Conservation (phyloP, 306 rosid genomes). For the Astragalus membranaceus region DNA sequence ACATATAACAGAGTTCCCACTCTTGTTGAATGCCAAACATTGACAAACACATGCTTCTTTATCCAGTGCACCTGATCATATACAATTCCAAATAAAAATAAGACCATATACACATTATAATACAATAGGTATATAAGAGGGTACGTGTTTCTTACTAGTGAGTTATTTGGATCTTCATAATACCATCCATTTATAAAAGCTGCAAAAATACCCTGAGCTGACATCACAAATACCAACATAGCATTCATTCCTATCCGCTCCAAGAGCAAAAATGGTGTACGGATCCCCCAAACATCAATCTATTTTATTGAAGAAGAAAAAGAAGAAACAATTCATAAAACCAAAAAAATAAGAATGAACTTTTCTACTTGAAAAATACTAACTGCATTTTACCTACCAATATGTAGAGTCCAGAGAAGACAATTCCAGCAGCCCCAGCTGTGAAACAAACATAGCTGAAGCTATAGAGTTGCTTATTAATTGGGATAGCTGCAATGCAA, state of each 20-base stretch:
- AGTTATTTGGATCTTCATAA: slow-evolving; percentile 37
- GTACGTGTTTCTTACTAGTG: slow-evolving; percentile 39
- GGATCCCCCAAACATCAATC: slow-evolving; percentile 76
- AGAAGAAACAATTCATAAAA: background rate
- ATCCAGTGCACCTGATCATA: slow-evolving; percentile 67
- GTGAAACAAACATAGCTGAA: slow-evolving; percentile 90
- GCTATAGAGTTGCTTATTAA: slow-evolving; percentile 88
- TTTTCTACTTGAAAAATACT: background rate
- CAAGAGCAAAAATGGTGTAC: slow-evolving; percentile 63
- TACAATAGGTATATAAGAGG: background rate
- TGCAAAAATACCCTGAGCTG: slow-evolving; percentile 79
- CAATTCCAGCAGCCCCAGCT: slow-evolving; percentile 76
- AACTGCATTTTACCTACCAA: slow-evolving; percentile 36
- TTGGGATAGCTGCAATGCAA: slow-evolving; percentile 60
- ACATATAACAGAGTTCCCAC: slow-evolving; percentile 76
- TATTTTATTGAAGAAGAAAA: slow-evolving; percentile 16
- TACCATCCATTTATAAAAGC: slow-evolving; percentile 88
- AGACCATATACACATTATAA: background rate
- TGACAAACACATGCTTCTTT: slow-evolving; percentile 54
- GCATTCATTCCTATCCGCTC: slow-evolving; percentile 98
- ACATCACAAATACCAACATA: slow-evolving; percentile 85
- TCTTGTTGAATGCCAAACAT: slow-evolving; percentile 75
- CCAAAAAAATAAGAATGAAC: background rate
- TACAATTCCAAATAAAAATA: background rate
- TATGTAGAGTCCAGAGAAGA: slow-evolving; percentile 69